Evolutionary conservation across 306 rosid genomes (phyloP), one percentile per base, ranked within the genome.

Genomic region (Hippophae gyantsensis): DNA sequence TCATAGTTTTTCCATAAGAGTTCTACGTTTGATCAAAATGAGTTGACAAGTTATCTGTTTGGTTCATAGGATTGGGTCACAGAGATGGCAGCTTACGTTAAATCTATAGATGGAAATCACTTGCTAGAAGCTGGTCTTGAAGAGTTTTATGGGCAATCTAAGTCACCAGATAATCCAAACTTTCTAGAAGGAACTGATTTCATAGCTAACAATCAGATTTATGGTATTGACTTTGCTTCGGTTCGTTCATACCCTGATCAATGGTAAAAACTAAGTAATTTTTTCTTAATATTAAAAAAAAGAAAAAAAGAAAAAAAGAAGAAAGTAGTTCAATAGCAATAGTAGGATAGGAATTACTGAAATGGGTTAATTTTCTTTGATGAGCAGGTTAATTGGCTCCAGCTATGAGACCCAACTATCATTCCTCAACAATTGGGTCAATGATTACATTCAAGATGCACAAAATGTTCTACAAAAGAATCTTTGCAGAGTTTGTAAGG

Each of bases 61-160:
- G 58, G 47, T 6, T 69, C 57, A 41, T 74, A 92, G 99, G 82
- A 38, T 52, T 93, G 99, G 97, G 77, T 93, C 65, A 79, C 70
- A 55, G 99, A 93, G 79, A 93, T 93, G 95, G 90, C 95, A 53
- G 70, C 95, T 48, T 75, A 86, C 66, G 73, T 93, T 78, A 93
- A 93, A 79, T 88, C 97, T 23, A 64, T 86, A 5, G 99, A 93
- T 78, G 84, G 82, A 40, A 93, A 86, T 52, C 99, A 93, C 72
- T 70, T 93, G 74, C 78, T 92, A 10, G 94, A 86, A 77, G 86
- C 73, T 65, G 99, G 97, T 68, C 68, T 92, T 9, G 97, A 88
- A 69, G 97, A 97, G 47, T 92, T 92, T 72, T 92, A 92, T 45
- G 94, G 95, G 0, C 66, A 58, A 41, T 77, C 95, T 53, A 92